Conservation (phyloP, 1,284 basidiomycete genomes). For the Trichosporon coremiiforme region DNA sequence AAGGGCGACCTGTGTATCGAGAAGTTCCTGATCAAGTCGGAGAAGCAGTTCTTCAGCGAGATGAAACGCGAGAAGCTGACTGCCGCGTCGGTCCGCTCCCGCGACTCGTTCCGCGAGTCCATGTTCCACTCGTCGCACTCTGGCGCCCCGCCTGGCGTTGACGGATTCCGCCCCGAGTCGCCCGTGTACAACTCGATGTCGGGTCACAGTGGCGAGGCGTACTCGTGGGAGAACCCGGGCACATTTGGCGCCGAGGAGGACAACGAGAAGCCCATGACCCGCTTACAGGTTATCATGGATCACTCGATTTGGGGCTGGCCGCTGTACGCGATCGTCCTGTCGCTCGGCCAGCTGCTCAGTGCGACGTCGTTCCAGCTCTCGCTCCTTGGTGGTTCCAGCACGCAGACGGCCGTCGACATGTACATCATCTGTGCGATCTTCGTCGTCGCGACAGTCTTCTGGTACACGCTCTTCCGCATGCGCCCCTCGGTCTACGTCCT, state of each 20-base stretch:
- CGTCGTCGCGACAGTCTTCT: constrained; percentile 76
- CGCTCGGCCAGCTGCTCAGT: constrained; percentile 69
- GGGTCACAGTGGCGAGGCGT: constrained; percentile 41
- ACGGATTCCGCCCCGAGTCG: constrained; percentile 69
- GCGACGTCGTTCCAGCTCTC: constrained; percentile 91
- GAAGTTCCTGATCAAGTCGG: constrained; percentile 82
- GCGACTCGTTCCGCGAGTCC: constrained; percentile 64
- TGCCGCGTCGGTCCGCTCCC: constrained; percentile 61
- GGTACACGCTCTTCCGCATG: constrained; percentile 86
- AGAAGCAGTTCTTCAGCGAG: constrained; percentile 87
- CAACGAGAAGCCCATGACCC: constrained; percentile 67
- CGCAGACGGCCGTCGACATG: constrained; percentile 75
- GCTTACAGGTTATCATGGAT: constrained; percentile 76
- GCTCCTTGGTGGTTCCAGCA: constrained; percentile 79
- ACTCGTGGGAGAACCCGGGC: constrained; percentile 34
- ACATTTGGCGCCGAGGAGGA: constrained; percentile 59
- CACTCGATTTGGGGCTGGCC: constrained; percentile 80
- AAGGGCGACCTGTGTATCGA: constrained; percentile 88
- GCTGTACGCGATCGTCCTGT: constrained; percentile 83
- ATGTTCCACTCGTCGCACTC: constrained; percentile 27
- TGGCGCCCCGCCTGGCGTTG: constrained; percentile 63
- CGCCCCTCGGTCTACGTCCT: constrained; percentile 85
- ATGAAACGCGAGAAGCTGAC: constrained; percentile 75
- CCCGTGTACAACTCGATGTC: constrained; percentile 49
- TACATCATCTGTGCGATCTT: constrained; percentile 86